These are phyloP conservation scores for Cryptosporidium bovis DNA, from an alignment of 169 alveolate species.

Conservation along the genomic window DNA sequence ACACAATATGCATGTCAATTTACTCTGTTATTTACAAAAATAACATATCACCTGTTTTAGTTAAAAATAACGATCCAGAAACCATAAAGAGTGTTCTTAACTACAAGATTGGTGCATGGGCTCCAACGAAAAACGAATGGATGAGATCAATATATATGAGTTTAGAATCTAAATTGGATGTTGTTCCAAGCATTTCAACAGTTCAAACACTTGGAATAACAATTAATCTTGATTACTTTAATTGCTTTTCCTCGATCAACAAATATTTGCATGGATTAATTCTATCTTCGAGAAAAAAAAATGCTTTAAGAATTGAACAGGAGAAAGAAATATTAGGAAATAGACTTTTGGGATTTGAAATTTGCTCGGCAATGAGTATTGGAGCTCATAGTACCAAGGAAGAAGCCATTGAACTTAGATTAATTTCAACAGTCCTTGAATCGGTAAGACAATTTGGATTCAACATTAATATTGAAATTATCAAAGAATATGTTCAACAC, in stretches of 20 bases:
- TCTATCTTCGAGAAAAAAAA: background rate
- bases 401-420: constrained; percentile 53
- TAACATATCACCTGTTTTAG: constrained; percentile 42
- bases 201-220: constrained; percentile 33
- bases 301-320: background rate
- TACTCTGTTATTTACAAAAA: constrained; percentile 26
- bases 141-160: constrained; percentile 70
- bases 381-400: constrained; percentile 73
- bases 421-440: constrained; percentile 54
- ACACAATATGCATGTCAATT: constrained; percentile 42
- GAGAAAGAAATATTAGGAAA: background rate
- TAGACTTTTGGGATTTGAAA: constrained; percentile 21
- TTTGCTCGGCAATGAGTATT: constrained; percentile 44
- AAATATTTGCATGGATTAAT: constrained; percentile 49
- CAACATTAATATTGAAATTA: constrained; percentile 1
- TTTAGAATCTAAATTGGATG: constrained; percentile 12
- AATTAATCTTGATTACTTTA: constrained; percentile 34
- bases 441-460: constrained; percentile 62
- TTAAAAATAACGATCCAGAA: constrained; percentile 10
- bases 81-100: constrained; percentile 19
- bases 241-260: constrained; percentile 26
- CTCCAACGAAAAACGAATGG: constrained; percentile 69
- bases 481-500: constrained; percentile 16
- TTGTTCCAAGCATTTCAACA: constrained; percentile 55
- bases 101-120: constrained; percentile 66